Base-by-base conservation (phyloP, 164 flowering plant genomes). In the Brasenia schreberi region DNA sequence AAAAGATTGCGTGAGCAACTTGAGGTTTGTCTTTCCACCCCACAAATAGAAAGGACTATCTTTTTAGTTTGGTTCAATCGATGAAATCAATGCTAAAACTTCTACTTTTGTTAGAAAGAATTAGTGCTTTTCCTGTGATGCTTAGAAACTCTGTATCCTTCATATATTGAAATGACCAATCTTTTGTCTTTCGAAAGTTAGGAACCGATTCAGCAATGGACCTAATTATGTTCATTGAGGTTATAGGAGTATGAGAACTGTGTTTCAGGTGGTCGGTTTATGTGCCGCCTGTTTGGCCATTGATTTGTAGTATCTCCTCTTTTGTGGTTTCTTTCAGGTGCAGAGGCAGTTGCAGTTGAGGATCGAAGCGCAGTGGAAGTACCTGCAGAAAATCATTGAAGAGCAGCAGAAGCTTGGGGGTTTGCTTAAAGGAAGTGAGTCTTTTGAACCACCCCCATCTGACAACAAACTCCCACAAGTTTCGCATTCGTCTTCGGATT, bases 351-450 rank as follows among this genome's bases (percentile, higher is more conserved):
- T 86, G 66, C 88, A 86, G 72, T 80, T 86, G 77, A 79, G 87
- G 69, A 84, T 86, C 64, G 91, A 86, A 83, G 91, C 88, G 12
- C 91, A 86, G 76, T 88, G 85, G 5, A 86, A 81, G 71, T 86
- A 86, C 74, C 76, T 86, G 78, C 85, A 86, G 76, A 84, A 84
- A 76, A 86, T 86, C 67, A 84, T 86, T 14, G 91, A 86, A 66
- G 91, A 86, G 73, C 91, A 86, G 69, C 85, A 86, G 73, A 84
- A 81, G 71, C 79, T 83, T 64, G 85, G 87, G n/a, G 77, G 81
- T 42, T 67, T 69, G 1, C 73, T 81, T 18, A 75, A 49, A 49
- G 56, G 56, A 49, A 49, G 56, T 14, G 56, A 49, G 56, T 49
- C 56, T 49, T 49, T 49, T 14, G 56, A 5, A 1, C 16, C 56